phyloP scores from a whole-genome alignment of 768 basidiomycete species.

The Phaeotremella skinneri region DNA sequence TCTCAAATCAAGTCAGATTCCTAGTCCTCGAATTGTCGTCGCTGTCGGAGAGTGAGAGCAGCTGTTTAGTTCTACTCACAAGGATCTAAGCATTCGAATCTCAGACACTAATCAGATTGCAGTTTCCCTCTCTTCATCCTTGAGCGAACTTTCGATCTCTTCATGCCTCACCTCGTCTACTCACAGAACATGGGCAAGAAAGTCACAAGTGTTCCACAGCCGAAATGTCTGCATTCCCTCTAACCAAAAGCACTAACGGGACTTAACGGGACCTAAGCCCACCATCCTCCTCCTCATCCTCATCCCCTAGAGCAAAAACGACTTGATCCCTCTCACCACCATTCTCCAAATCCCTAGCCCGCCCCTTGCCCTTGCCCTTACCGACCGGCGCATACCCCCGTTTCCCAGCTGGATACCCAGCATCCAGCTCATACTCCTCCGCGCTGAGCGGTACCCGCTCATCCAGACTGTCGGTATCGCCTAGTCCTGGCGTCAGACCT shows the following conservation, averaged over 20 bases:
- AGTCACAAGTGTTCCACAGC: too few species aligned
- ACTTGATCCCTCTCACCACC: constrained; percentile 43
- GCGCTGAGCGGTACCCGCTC: constrained; percentile 49
- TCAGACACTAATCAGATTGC: too few species aligned
- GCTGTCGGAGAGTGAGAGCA: too few species aligned
- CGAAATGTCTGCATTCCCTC: background rate
- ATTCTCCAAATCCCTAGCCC: constrained; percentile 54
- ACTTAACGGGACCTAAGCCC: too few species aligned
- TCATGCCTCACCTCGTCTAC: too few species aligned
- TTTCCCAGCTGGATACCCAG: constrained; percentile 61
- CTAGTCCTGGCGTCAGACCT: constrained; percentile 36
- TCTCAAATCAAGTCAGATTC: background rate
- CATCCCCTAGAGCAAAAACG: constrained; percentile 33
- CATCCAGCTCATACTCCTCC: constrained; percentile 62
- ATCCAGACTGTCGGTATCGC: constrained; percentile 29
- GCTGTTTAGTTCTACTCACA: too few species aligned
- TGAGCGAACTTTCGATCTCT: too few species aligned
- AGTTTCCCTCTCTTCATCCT: too few species aligned
- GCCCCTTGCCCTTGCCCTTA: constrained; percentile 53
- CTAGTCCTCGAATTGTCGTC: too few species aligned
- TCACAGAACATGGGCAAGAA: too few species aligned
- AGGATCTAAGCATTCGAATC: too few species aligned
- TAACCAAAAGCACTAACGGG: background rate
- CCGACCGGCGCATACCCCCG: constrained; percentile 31
- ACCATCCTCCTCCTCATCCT: constrained; percentile 7